A percentile compares a stretch with the other conserved stretches of the same genome.
These are phyloP conservation scores for Biscogniauxia sp. DNA, from an alignment of 2,329 filamentous ascomycete genomes.

Conservation along the genomic window DNA sequence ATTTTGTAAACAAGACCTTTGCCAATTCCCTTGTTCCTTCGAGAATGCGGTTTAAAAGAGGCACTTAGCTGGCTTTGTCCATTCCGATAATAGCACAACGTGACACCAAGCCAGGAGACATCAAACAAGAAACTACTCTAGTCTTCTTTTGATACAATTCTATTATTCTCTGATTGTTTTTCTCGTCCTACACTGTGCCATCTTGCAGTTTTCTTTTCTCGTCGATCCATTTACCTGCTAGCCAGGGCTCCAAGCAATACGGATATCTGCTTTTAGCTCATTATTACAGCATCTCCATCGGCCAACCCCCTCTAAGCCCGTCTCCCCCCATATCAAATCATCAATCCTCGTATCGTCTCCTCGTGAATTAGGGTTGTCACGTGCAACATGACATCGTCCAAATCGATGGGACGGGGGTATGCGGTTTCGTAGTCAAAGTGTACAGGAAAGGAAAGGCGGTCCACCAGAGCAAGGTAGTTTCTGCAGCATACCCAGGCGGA, in stretches of 20 bases:
- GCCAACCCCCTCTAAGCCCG: not conserved
- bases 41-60: not conserved
- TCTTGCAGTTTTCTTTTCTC: conserved; percentile 2
- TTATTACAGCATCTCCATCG: conserved; percentile 9
- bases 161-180: conserved; percentile 19
- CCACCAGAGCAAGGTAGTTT: conserved; percentile 1
- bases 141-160: conserved; percentile 9
- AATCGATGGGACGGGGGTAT: conserved; percentile 11
- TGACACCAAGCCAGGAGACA: not conserved
- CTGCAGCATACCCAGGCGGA: not conserved
- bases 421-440: conserved; percentile 14
- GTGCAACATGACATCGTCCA: conserved; percentile 20
- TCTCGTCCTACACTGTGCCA: conserved; percentile 9
- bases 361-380: conserved; percentile 26
- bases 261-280: conserved; percentile 1
- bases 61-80: not conserved
- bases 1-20: not conserved
- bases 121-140: not conserved
- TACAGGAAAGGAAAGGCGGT: conserved; percentile 20
- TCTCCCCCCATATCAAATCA: conserved; percentile 15
- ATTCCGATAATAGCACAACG: not conserved
- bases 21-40: not conserved
- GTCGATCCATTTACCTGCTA: not conserved
- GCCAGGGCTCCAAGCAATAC: not conserved
- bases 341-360: conserved; percentile 26